These are phyloP conservation scores for Candida easanensis DNA, from an alignment of 805 yeast species.

Conservation along the genomic window DNA sequence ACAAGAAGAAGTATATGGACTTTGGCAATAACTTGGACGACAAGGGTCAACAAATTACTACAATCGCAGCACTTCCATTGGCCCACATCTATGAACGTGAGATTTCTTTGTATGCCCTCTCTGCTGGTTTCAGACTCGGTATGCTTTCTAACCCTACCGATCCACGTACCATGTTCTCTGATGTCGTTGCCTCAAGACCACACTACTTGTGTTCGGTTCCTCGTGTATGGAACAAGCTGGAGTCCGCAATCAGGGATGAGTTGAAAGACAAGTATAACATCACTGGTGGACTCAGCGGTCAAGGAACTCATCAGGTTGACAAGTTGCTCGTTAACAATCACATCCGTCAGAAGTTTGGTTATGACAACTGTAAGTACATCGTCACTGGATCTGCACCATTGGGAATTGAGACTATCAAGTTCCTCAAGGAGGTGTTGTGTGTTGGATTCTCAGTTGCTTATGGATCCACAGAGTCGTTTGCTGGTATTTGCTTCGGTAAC, in stretches of 20 bases:
- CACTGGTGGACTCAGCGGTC: conserved; percentile 2
- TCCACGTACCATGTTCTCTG: conserved; percentile 54
- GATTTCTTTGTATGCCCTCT: conserved; percentile 36
- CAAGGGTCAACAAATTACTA: conserved; percentile 29
- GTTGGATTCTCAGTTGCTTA: conserved; percentile 52
- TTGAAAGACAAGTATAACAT: conserved; percentile 4
- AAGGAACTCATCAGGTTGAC: conserved; percentile 4
- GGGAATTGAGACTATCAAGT: conserved; percentile 54
- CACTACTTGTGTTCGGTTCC: conserved; percentile 55
- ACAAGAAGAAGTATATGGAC: conserved; percentile 13
- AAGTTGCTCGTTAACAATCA: conserved; percentile 27
- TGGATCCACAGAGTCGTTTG: conserved; percentile 69
- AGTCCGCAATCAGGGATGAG: conserved; percentile 46
- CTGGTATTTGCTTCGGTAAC: conserved; percentile 46
- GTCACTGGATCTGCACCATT: conserved; percentile 70
- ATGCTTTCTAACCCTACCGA: conserved; percentile 39
- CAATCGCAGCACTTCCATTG: conserved; percentile 47
- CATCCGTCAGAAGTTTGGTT: conserved; percentile 43
- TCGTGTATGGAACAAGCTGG: conserved; percentile 57
- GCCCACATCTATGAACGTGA: conserved; percentile 57
- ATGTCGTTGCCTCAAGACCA: conserved; percentile 51
- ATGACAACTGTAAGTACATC: conserved; percentile 37
- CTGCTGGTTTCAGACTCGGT: conserved; percentile 38
- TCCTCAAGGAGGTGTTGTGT: conserved; percentile 54
- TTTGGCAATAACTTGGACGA: conserved; percentile 21